Base-by-base conservation (phyloP, 805 yeast species). In the Candida ascalaphidarum region DNA sequence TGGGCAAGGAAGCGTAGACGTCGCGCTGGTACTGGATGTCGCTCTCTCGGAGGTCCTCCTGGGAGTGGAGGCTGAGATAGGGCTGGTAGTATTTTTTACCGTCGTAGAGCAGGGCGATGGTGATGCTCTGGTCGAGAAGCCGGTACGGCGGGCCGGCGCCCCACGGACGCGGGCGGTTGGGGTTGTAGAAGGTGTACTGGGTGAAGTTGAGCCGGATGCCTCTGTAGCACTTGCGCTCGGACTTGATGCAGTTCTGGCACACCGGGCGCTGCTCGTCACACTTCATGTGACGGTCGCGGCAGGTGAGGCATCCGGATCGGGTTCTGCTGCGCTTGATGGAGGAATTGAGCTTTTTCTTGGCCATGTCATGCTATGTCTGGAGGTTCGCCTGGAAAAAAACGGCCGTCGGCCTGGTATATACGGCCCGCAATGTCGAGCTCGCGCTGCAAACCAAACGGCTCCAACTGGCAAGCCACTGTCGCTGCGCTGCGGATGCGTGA, bases 191-290 rank as follows among this genome's bases (percentile, higher is more conserved):
- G 21, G 55, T 55, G 34, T 57, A 59, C 39, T 52, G 70, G 21
- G 65, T 55, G 41, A 68, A 66, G 38, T 65, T 68, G 24, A 65
- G 48, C 29, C 70, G 53, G 9, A 57, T 46, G 1, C 74, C 74
- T 31, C 70, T 47, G 38, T 61, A 58, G 37, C 77, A 71, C 25
- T 51, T 53, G 22, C 71, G 52, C 26, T 63, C 59, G 7, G 74
- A 62, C 29, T 67, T 69, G 27, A 67, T 54, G 46, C 81, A 60
- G 41, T 74, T 72, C 22, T 65, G 59, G 47, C 83, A 77, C 19
- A 68, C 68, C 1, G 83, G 83, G 30, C 66, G 66, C 22, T 62
- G 68, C 45, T 74, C 80, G 43, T 77, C 82, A 50, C 83, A 77
- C 43, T 75, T 77, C 59, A 76, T 72, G 48, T 77, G 77, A 24